phyloP scores from a whole-genome alignment of 1,284 basidiomycete genomes.

The Thecaphora frezii region DNA sequence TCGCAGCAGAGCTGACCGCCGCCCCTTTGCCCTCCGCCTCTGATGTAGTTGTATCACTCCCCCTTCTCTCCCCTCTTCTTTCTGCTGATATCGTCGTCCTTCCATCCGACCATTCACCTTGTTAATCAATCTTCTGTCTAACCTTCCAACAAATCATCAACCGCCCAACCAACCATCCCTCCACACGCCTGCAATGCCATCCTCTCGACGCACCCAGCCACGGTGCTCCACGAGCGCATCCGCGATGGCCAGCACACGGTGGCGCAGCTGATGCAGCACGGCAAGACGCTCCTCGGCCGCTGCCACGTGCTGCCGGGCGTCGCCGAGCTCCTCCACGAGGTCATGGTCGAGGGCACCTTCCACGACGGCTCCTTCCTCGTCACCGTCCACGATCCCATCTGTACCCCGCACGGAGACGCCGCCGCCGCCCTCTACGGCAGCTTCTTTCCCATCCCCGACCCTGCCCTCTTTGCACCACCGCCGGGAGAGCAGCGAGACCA shows the following conservation, averaged over 20 bases:
- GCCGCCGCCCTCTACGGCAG: conserved; percentile 84
- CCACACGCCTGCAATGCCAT: no score
- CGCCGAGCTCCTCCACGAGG: conserved; percentile 56
- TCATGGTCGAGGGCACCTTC: conserved; percentile 58
- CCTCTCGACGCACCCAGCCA: conserved; percentile 57
- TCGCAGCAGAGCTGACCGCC: no score
- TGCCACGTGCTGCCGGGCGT: conserved; percentile 81
- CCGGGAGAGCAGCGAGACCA: conserved; percentile 1
- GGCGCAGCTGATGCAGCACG: conserved; percentile 75
- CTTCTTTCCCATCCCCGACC: conserved; percentile 78
- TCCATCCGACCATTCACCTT: no score
- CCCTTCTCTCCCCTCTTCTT: no score
- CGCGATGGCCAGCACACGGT: conserved; percentile 90
- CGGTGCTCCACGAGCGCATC: conserved; percentile 88
- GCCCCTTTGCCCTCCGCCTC: no score
- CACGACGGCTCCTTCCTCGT: conserved; percentile 55
- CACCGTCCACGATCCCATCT: conserved; percentile 78
- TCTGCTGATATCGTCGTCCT: no score
- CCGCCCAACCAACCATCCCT: no score
- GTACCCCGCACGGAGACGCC: conserved; percentile 71
- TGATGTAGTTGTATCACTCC: no score
- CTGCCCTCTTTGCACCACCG: conserved; percentile 60
- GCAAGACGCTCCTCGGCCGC: conserved; percentile 80
- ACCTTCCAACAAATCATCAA: no score
- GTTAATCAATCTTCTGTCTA: no score